These are phyloP conservation scores for Chenopodium suecicum DNA, from an alignment of 148 eudicot species.

Conservation along the genomic window DNA sequence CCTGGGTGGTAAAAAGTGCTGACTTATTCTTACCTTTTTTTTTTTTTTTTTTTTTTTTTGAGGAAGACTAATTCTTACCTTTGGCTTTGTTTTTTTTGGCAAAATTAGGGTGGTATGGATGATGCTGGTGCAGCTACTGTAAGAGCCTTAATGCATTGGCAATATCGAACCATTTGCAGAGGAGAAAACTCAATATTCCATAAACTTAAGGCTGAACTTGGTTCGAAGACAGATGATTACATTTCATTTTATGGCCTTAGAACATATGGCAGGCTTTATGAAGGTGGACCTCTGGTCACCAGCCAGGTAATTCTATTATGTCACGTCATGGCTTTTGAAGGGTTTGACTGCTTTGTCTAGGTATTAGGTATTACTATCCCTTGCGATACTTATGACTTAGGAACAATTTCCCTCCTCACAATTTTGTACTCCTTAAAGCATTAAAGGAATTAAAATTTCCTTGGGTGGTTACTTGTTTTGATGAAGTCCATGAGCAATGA, in stretches of 20 bases:
- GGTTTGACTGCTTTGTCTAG: background rate
- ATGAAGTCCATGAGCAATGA: background rate
- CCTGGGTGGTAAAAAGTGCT: background rate
- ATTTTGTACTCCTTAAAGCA: background rate
- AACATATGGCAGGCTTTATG: constrained; percentile 79
- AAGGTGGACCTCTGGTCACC: constrained; percentile 81
- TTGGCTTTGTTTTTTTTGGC: constrained; percentile 11
- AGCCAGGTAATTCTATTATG: constrained; percentile 63
- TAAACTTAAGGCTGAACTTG: constrained; percentile 65
- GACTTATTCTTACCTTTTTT: constrained; percentile 16
- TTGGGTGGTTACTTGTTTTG: background rate
- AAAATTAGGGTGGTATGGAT: constrained; percentile 88
- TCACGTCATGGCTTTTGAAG: background rate
- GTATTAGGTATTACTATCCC: background rate
- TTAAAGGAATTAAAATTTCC: background rate
- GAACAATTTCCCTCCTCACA: background rate
- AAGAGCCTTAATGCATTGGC: constrained; percentile 98
- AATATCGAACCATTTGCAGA: constrained; percentile 91
- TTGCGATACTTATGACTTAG: background rate
- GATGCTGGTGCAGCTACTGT: constrained; percentile 99
- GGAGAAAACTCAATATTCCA: constrained; percentile 78
- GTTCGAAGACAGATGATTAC: constrained; percentile 71
- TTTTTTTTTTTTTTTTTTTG: background rate
- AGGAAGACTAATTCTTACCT: constrained; percentile 13
- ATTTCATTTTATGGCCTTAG: constrained; percentile 96